A percentile compares a stretch with the other conserved stretches of the same genome.
phyloP scores from a whole-genome alignment of 345 rosid genomes.

The Excoecaria cochinchinensis region DNA sequence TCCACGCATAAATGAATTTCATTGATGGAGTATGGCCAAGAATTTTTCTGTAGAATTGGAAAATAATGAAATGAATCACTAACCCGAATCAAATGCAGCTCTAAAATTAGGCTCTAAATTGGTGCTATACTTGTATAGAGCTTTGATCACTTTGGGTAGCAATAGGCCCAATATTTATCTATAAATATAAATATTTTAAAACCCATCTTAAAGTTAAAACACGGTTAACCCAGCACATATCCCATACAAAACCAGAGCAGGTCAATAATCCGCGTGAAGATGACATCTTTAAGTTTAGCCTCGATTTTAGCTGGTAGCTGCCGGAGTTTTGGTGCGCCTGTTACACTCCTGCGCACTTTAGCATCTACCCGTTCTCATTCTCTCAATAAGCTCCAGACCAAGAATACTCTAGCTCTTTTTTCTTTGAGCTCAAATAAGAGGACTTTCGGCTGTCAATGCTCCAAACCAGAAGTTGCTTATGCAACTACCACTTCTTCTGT shows the following conservation, averaged over 20 bases:
- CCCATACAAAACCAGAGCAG: background rate
- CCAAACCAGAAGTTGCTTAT: constrained; percentile 26
- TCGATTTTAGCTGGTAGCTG: constrained; percentile 41
- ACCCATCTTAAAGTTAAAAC: background rate
- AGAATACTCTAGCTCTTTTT: constrained; percentile 5
- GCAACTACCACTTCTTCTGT: constrained; percentile 33
- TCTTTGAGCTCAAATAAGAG: constrained; percentile 26
- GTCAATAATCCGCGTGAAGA: background rate
- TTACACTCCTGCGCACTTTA: constrained; percentile 38
- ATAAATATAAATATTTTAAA: background rate
- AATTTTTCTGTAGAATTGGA: too few species aligned
- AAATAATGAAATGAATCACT: too few species aligned
- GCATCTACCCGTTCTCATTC: constrained; percentile 31
- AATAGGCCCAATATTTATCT: background rate
- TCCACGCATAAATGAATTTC: too few species aligned
- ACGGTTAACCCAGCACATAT: too few species aligned
- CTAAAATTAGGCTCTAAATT: too few species aligned
- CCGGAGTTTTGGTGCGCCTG: constrained; percentile 43
- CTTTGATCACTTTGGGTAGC: background rate
- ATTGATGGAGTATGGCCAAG: too few species aligned
- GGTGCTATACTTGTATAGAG: too few species aligned
- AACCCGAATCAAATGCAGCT: too few species aligned
- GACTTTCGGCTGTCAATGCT: constrained; percentile 38
- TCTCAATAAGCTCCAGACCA: constrained; percentile 14
- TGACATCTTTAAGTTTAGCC: constrained; percentile 39